Conservation (phyloP, 2,329 filamentous ascomycete species). For the Fusarium metavorans region DNA sequence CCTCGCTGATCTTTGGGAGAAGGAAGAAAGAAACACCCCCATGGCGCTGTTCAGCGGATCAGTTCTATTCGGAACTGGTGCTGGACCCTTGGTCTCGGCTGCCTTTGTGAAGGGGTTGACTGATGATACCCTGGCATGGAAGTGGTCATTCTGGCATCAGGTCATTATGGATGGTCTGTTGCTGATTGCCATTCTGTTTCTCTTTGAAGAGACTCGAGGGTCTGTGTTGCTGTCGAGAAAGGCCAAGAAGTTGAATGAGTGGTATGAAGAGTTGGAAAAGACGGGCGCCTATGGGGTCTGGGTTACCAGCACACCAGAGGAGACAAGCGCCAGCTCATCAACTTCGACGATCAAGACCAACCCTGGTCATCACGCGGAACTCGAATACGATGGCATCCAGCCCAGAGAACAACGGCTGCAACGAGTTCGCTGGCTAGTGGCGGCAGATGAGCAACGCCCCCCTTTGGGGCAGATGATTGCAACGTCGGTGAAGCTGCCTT, state of each 20-base stretch:
- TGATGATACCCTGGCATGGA: constrained; percentile 67
- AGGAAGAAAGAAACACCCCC: constrained; percentile 83
- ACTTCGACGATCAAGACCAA: constrained; percentile 37
- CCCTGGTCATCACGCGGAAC: constrained; percentile 6
- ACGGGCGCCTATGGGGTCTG: constrained; percentile 68
- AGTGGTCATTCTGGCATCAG: constrained; percentile 92
- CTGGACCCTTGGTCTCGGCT: constrained; percentile 79
- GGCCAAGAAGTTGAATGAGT: constrained; percentile 78
- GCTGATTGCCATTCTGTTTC: constrained; percentile 69
- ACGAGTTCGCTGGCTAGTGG: constrained; percentile 83
- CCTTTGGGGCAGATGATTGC: constrained; percentile 77
- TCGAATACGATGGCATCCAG: constrained; percentile 12
- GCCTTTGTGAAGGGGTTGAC: constrained; percentile 74
- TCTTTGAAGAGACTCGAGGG: constrained; percentile 86
- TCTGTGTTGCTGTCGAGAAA: constrained; percentile 83
- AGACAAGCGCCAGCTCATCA: constrained; percentile 31
- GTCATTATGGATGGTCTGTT: constrained; percentile 75
- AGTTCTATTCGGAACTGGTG: constrained; percentile 82
- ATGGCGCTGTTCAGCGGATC: constrained; percentile 90
- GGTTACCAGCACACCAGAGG: constrained; percentile 40
- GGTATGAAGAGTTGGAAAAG: constrained; percentile 80
- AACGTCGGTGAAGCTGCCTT: constrained; percentile 81
- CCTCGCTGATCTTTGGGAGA: constrained; percentile 85
- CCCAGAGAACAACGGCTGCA: constrained; percentile 24
- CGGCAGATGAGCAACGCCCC: constrained; percentile 80